Evolutionary conservation across 306 rosid species (phyloP).

Genomic region (Comarum palustre): DNA sequence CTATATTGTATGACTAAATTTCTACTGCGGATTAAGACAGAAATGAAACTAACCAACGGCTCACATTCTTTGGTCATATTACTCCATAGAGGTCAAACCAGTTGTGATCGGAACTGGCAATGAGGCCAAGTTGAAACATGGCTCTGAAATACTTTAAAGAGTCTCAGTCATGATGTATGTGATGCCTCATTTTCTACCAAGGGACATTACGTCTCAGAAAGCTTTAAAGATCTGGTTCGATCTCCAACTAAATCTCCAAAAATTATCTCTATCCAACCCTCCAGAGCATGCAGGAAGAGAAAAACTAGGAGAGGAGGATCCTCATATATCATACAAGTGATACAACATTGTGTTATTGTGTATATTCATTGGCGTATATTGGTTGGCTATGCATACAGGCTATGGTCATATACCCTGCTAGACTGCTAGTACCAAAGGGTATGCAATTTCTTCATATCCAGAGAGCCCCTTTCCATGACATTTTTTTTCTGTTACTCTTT

Average conservation of each 20-base stretch:
- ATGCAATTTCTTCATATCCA: background rate
- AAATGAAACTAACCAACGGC: background rate
- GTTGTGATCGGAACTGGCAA: slow-evolving; percentile 11
- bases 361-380: background rate
- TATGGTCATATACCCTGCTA: background rate
- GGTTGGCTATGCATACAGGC: background rate
- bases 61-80: background rate
- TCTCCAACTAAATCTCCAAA: slow-evolving; percentile 35
- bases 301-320: too few species aligned
- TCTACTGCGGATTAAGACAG: background rate
- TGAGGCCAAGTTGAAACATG: slow-evolving; percentile 8
- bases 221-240: slow-evolving; percentile 48
- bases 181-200: slow-evolving; percentile 41
- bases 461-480: background rate
- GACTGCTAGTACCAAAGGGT: background rate
- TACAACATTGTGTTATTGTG: background rate
- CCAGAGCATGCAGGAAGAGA: slow-evolving; percentile 11
- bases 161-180: slow-evolving; percentile 27
- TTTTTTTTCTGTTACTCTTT: background rate
- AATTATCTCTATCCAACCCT: background rate
- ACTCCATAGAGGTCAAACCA: background rate
- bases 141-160: slow-evolving; percentile 17
- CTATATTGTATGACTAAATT: background rate
- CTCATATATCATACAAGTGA: too few species aligned
- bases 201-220: slow-evolving; percentile 50